Percentiles rank a stretch among this genome's conserved stretches.
Evolutionary conservation across 1,284 basidiomycete genomes (phyloP).

Genomic region (Porogramme epimiltina): DNA sequence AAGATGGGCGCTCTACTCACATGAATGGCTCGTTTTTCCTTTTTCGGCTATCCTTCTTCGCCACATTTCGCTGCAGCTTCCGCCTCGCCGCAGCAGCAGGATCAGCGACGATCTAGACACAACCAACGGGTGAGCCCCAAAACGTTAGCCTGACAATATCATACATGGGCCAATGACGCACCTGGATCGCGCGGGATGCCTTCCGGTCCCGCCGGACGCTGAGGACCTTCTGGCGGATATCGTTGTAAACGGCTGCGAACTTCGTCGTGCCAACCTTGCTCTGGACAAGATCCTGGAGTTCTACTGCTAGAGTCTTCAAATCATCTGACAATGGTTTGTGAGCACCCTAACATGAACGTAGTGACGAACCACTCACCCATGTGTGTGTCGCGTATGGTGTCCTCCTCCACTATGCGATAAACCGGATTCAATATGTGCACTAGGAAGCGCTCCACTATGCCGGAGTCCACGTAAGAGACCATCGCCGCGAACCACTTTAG

Average conservation of each 20-base stretch:
- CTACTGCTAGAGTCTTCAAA: constrained; percentile 79
- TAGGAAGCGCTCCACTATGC: constrained; percentile 67
- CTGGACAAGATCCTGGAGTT: constrained; percentile 90
- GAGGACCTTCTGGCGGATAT: constrained; percentile 73
- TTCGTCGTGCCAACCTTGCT: constrained; percentile 81
- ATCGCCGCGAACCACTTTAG: constrained; percentile 96
- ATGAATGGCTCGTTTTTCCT: constrained; percentile 65
- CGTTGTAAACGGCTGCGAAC: constrained; percentile 81
- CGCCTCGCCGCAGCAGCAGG: constrained; percentile 80
- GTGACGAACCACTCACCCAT: constrained; percentile 63
- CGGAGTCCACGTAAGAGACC: constrained; percentile 66
- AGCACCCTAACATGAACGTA: neutral
- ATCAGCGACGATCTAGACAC: constrained; percentile 57
- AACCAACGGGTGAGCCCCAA: neutral
- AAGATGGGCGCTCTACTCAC: constrained; percentile 39
- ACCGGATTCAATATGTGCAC: constrained; percentile 86
- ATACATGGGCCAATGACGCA: constrained; percentile 29
- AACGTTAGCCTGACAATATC: constrained; percentile 2
- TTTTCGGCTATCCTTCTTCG: constrained; percentile 84
- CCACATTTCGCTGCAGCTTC: constrained; percentile 64
- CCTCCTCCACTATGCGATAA: constrained; percentile 87
- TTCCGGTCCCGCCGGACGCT: constrained; percentile 76
- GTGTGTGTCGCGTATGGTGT: constrained; percentile 73
- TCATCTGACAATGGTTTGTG: constrained; percentile 61
- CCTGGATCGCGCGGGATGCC: constrained; percentile 63